Evolutionary conservation across 257 asterid species (phyloP).

Genomic region (Plantago ovata): DNA sequence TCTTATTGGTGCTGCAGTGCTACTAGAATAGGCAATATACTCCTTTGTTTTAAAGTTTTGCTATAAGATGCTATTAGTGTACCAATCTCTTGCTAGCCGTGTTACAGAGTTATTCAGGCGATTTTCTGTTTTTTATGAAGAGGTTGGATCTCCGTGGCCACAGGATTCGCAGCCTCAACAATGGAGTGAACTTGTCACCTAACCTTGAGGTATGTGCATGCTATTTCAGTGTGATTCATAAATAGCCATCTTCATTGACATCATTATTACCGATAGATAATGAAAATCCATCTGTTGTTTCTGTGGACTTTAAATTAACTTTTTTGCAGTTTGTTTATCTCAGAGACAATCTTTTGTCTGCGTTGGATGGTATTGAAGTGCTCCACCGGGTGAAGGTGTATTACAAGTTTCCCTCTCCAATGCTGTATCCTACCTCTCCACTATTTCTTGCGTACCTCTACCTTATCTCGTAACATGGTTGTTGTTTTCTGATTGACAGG

Average conservation of each 20-base stretch:
- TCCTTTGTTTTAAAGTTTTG: constrained; percentile 3
- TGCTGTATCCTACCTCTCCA: constrained; percentile 16
- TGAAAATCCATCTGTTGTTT: constrained; percentile 13
- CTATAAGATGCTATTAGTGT: constrained; percentile 11
- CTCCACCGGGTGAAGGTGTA: constrained; percentile 90
- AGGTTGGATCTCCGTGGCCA: constrained; percentile 99
- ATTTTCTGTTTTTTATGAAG: constrained; percentile 37
- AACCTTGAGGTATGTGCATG: constrained; percentile 70
- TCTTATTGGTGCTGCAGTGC: constrained; percentile 10
- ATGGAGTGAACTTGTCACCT: constrained; percentile 74
- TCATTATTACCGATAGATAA: constrained; percentile 2
- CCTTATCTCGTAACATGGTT: constrained; percentile 20
- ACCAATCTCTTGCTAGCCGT: constrained; percentile 12
- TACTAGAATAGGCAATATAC: constrained; percentile 9
- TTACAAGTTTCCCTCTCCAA: constrained; percentile 16
- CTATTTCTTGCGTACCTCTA: constrained; percentile 6
- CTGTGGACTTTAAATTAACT: constrained; percentile 12
- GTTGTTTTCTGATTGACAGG: constrained; percentile 38
- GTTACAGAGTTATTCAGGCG: constrained; percentile 16
- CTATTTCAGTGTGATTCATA: constrained; percentile 8
- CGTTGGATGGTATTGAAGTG: constrained; percentile 88
- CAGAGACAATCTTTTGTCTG: constrained; percentile 90
- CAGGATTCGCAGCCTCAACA: constrained; percentile 74
- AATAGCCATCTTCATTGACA: constrained; percentile 6
- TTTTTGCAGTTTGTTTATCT: constrained; percentile 90